A percentile compares a stretch with the other conserved stretches of the same genome.
Evolutionary conservation across 2,329 filamentous ascomycete genomes (phyloP).

Genomic region (Talaromyces verruculosus): DNA sequence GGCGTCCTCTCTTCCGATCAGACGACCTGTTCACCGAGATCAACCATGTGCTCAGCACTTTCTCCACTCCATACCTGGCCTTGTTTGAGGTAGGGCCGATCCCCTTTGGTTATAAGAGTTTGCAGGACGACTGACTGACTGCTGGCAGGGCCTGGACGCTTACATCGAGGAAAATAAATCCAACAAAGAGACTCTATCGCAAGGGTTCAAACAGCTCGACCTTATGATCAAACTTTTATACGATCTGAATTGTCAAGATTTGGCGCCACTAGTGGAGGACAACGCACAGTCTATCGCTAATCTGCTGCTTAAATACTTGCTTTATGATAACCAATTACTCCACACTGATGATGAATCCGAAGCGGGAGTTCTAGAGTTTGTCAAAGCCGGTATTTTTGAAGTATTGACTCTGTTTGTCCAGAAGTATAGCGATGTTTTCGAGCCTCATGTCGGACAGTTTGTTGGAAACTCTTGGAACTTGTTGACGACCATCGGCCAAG

Average conservation of each 20-base stretch:
- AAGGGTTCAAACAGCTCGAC: conserved; percentile 81
- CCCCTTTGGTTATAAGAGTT: background rate
- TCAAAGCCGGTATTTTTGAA: conserved; percentile 93
- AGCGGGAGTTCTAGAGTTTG: conserved; percentile 76
- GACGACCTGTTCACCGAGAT: conserved; percentile 93
- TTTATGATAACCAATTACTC: conserved; percentile 80
- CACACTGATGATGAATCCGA: conserved; percentile 87
- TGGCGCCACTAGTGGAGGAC: conserved; percentile 92
- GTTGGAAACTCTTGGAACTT: conserved; percentile 89
- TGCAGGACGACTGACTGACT: conserved; percentile 22
- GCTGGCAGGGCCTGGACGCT: conserved; percentile 46
- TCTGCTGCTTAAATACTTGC: conserved; percentile 88
- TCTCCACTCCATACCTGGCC: conserved; percentile 78
- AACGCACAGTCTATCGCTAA: conserved; percentile 74
- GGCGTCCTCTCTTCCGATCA: conserved; percentile 90
- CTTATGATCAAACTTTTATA: conserved; percentile 89
- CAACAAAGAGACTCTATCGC: conserved; percentile 71
- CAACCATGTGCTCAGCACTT: conserved; percentile 87
- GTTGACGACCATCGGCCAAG: conserved; percentile 77
- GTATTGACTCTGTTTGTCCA: conserved; percentile 83
- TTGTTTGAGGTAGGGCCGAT: conserved; percentile 65
- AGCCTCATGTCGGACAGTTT: conserved; percentile 74
- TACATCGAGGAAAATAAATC: conserved; percentile 70
- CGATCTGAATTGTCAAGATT: conserved; percentile 95
- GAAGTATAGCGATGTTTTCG: conserved; percentile 95